Evolutionary conservation across 352 stramenopile genomes (phyloP).

Genomic region (Phytophthora cryptogea): DNA sequence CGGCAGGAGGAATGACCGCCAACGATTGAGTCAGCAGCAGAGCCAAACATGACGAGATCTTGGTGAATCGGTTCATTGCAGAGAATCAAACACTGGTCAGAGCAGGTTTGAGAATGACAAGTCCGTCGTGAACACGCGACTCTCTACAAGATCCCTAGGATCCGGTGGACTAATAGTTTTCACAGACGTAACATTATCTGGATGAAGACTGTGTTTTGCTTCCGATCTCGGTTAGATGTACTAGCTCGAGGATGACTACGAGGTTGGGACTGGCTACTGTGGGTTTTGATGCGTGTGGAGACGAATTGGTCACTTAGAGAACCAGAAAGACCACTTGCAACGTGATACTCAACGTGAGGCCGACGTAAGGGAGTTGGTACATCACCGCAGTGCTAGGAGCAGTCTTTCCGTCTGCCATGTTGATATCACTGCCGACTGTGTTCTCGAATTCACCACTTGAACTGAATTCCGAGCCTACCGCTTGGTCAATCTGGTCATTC

Average conservation of each 20-base stretch:
- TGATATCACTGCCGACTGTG: constrained; percentile 7
- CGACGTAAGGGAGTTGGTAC: background rate
- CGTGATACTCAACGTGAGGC: background rate
- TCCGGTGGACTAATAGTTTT: background rate
- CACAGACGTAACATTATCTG: background rate
- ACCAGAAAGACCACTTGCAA: constrained; percentile 1
- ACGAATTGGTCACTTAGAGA: background rate
- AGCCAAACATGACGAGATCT: constrained; percentile 5
- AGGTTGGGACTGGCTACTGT: background rate
- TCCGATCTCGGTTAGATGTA: background rate
- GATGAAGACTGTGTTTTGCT: background rate
- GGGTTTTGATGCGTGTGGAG: background rate
- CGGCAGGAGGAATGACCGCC: constrained; percentile 2
- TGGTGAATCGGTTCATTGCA: constrained; percentile 3
- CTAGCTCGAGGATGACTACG: background rate
- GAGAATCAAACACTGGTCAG: background rate
- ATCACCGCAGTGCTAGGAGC: background rate
- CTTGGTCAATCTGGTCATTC: constrained; percentile 8
- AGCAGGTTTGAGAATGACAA: constrained; percentile 2
- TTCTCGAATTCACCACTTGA: constrained; percentile 1
- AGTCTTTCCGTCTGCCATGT: constrained; percentile 13
- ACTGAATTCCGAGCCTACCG: constrained; percentile 1
- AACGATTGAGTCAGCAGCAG: constrained; percentile 2
- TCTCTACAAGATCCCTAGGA: no score
- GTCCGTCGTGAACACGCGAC: no score